Evolutionary conservation across 331 rosid species (phyloP), one percentile per base, ranked within the genome.

Genomic region (Acacia concinna): DNA sequence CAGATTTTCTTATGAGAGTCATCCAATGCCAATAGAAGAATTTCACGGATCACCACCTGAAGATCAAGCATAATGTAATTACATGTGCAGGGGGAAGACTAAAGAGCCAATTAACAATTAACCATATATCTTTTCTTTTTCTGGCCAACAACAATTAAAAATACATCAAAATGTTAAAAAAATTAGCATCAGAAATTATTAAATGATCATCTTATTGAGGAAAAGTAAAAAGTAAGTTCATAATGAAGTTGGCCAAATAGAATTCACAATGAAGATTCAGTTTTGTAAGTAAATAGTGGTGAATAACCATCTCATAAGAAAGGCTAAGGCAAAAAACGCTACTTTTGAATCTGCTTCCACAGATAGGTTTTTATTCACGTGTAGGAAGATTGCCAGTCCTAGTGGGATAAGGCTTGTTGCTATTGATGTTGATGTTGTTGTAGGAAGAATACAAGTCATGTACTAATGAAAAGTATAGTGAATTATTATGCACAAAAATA

Each of bases 1-100:
- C 99, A 91, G 51, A 95, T 90, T 89, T 95, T 95, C 83, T 89
- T 86, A 78, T 91, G 92, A 78, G 97, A 82, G 67, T 93, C 99
- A 85, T 93, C 98, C 87, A 95, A 87, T 72, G 97, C 80, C 74
- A 87, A 75, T 49, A 95, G 57, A 74, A 95, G 96, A 78, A 93
- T 87, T 70, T 82, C 79, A 79, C 93, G 90, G 54, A 95, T 88
- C 67, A 81, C 86, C 67, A 57, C 92, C 99, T 91, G 91, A 54
- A 67, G 38, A 86, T 78, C 72, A 78, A 81, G 47, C 77, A 75
- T 21, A 75, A 73, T 41, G 59, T 38, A 54, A 75, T 85, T 81
- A 74, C 41, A 74, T 59, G 46, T 62, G 28, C 7, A 60, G 6
- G 31, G 17, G 1, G 13, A 11, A 66, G 67, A 25, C 44, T 54